phyloP scores from a whole-genome alignment of 805 yeast species.

The Candida pseudofarinosa region DNA sequence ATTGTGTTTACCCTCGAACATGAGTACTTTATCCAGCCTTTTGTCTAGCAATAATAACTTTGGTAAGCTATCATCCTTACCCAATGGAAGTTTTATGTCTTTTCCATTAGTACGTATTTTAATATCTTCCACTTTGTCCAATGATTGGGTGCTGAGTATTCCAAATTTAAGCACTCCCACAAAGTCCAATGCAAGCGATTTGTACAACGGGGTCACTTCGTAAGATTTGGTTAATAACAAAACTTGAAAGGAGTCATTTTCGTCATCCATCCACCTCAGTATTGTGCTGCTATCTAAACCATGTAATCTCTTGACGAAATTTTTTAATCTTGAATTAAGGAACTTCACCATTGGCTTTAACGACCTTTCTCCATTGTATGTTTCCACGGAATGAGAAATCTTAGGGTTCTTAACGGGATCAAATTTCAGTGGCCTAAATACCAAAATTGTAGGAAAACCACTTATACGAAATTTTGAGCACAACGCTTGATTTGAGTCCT shows the following conservation, averaged over 20 bases:
- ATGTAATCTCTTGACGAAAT: slow-evolving; percentile 54
- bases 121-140: slow-evolving; percentile 12
- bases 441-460: slow-evolving; percentile 82
- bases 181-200: slow-evolving; percentile 69
- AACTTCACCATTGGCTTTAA: slow-evolving; percentile 52
- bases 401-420: slow-evolving; percentile 12
- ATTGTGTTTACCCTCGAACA: slow-evolving; percentile 22
- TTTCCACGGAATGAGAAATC: slow-evolving; percentile 47
- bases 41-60: slow-evolving; percentile 22
- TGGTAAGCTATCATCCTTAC: slow-evolving; percentile 20
- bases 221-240: slow-evolving; percentile 52
- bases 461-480: slow-evolving; percentile 63
- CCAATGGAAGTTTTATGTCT: slow-evolving; percentile 16
- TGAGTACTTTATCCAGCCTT: slow-evolving; percentile 13
- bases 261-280: slow-evolving; percentile 23
- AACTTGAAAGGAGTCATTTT: slow-evolving; percentile 35
- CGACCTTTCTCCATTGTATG: slow-evolving; percentile 59
- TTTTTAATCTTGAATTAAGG: slow-evolving; percentile 56
- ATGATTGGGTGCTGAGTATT: slow-evolving; percentile 28
- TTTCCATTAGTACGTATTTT: slow-evolving; percentile 15
- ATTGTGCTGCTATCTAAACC: slow-evolving; percentile 20
- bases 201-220: slow-evolving; percentile 51
- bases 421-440: slow-evolving; percentile 77
- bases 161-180: slow-evolving; percentile 48
- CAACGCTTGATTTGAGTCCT: slow-evolving; percentile 56